These are phyloP conservation scores for Fragilaria crotonensis DNA, from an alignment of 108 stramenopile genomes.

Conservation along the genomic window DNA sequence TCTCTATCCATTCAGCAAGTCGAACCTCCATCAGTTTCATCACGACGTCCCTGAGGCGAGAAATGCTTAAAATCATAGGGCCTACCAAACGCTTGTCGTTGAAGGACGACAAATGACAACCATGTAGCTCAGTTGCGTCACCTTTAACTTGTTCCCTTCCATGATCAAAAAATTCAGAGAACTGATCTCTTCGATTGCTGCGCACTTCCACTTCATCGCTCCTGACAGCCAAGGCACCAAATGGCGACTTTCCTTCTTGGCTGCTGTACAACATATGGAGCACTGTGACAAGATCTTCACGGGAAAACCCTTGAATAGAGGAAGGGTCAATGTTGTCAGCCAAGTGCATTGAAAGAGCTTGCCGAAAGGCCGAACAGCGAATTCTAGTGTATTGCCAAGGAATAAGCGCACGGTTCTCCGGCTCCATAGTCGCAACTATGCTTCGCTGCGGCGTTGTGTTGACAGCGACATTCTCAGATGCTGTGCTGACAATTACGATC, in stretches of 20 bases:
- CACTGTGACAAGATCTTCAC: no score
- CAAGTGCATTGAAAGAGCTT: no score
- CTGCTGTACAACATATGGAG: no score
- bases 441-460: no score
- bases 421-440: no score
- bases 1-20: background rate
- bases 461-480: conserved; percentile 7
- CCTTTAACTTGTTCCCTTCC: conserved; percentile 24
- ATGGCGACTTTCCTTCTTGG: no score
- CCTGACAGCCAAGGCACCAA: no score
- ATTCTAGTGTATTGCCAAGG: no score
- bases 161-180: conserved; percentile 84
- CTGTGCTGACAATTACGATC: conserved; percentile 19
- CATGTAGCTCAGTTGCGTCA: background rate
- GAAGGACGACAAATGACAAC: background rate
- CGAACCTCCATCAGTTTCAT: background rate
- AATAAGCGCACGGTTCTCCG: no score
- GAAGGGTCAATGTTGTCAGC: no score
- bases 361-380: no score
- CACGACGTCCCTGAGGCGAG: background rate
- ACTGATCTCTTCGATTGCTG: conserved; percentile 43
- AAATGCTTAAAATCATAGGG: background rate
- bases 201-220: conserved; percentile 4
- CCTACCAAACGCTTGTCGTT: background rate
- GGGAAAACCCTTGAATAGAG: no score